These are phyloP conservation scores for Populus simonii DNA, from an alignment of 345 rosid species.

Conservation along the genomic window DNA sequence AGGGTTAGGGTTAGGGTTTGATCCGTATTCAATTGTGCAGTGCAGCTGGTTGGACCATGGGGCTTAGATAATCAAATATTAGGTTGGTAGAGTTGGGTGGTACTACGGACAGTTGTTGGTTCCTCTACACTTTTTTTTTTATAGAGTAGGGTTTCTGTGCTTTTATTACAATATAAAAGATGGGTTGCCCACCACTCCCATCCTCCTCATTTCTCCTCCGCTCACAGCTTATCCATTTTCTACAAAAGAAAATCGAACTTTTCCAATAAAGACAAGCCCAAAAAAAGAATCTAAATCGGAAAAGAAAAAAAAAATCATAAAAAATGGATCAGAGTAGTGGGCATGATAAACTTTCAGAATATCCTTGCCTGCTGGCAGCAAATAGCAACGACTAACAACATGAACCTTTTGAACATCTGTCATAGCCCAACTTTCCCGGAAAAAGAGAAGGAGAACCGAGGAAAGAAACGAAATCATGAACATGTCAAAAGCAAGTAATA, in stretches of 20 bases:
- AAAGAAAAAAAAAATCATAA: not conserved
- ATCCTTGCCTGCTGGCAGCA: not conserved
- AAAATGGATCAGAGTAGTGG: not conserved
- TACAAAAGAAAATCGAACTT: constrained; percentile 6
- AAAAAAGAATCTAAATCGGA: not conserved
- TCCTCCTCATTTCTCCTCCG: constrained; percentile 51
- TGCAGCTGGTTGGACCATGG: constrained; percentile 22
- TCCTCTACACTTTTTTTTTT: constrained; percentile 24
- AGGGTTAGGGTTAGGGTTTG: too few species aligned
- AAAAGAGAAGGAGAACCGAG: not conserved
- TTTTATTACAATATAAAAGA: constrained; percentile 19
- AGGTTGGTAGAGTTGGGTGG: constrained; percentile 36
- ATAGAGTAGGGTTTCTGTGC: not conserved
- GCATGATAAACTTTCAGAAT: not conserved
- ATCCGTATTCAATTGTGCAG: too few species aligned
- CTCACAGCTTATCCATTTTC: constrained; percentile 55
- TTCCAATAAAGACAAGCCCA: constrained; percentile 18
- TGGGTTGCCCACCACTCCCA: constrained; percentile 43
- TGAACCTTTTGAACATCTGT: not conserved
- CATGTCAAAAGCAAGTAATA: not conserved
- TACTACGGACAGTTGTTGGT: constrained; percentile 27
- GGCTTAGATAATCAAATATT: constrained; percentile 21
- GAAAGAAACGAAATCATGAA: not conserved
- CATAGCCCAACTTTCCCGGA: constrained; percentile 11
- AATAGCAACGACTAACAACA: not conserved